Percentiles rank a stretch among this genome's conserved stretches.
phyloP scores from a whole-genome alignment of 306 rosid species.

The Amphicarpaea edgeworthii region DNA sequence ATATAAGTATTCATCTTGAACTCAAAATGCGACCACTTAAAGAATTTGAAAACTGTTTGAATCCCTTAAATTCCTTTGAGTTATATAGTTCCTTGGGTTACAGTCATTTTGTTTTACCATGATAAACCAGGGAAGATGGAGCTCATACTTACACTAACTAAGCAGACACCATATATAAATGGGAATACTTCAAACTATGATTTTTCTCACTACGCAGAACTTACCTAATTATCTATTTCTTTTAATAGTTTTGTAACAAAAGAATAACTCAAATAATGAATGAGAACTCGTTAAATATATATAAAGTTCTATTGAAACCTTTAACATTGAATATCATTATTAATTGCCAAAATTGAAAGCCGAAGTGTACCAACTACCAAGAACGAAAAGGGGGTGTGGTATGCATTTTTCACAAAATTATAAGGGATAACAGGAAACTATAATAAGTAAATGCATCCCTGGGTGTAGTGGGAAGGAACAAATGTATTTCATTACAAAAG shows the following conservation, averaged over 20 bases:
- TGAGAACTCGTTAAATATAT: background rate
- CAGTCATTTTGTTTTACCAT: background rate
- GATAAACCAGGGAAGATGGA: conserved; percentile 1
- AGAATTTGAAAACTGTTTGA: conserved; percentile 29
- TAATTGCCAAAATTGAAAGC: conserved; percentile 26
- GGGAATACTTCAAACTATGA: conserved; percentile 4
- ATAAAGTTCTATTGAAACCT: conserved; percentile 3
- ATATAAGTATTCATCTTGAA: conserved; percentile 14
- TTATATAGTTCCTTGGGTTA: background rate
- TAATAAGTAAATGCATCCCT: conserved; percentile 1
- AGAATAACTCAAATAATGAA: conserved; percentile 14
- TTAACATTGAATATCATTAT: background rate
- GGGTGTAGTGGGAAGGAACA: conserved; percentile 13
- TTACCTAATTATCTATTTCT: background rate
- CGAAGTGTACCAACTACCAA: conserved; percentile 1
- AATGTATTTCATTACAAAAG: conserved; percentile 23
- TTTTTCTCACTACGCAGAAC: background rate
- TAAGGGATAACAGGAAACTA: conserved; percentile 3
- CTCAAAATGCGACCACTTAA: conserved; percentile 25
- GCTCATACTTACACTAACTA: conserved; percentile 18
- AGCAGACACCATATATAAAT: conserved; percentile 6
- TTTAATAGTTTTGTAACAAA: conserved; percentile 12
- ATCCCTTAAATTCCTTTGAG: conserved; percentile 9
- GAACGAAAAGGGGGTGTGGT: background rate
- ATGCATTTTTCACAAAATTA: conserved; percentile 19